These are phyloP conservation scores for Mycena pura DNA, from an alignment of 768 basidiomycete genomes.

Conservation along the genomic window DNA sequence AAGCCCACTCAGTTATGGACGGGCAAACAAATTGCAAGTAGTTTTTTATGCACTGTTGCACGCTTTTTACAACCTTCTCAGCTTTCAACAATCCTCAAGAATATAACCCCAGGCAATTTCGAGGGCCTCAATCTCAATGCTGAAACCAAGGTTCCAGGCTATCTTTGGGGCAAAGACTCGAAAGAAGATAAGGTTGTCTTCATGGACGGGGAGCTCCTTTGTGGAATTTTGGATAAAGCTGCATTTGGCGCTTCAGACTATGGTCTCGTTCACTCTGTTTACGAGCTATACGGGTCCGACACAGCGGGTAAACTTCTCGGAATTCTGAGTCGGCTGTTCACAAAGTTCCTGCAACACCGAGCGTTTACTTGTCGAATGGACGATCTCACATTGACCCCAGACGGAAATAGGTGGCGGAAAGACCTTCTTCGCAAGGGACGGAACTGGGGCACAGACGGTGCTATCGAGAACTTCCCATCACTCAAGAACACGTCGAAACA, in stretches of 20 bases:
- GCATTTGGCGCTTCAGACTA: constrained; percentile 96
- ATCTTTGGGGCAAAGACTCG: constrained; percentile 83
- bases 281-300: constrained; percentile 93
- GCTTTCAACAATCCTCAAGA: constrained; percentile 94
- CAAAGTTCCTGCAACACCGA: constrained; percentile 95
- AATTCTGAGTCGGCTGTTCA: constrained; percentile 91
- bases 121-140: constrained; percentile 85
- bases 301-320: constrained; percentile 91
- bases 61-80: constrained; percentile 35
- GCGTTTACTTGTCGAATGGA: constrained; percentile 99
- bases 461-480: constrained; percentile 90
- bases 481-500: constrained; percentile 55
- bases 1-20: constrained; percentile 94
- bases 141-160: constrained; percentile 88
- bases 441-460: constrained; percentile 83
- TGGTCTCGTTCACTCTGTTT: constrained; percentile 95
- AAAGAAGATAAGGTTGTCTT: constrained; percentile 88
- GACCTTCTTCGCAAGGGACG: constrained; percentile 71
- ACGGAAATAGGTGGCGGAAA: constrained; percentile 74
- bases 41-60: not conserved
- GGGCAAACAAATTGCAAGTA: constrained; percentile 91
- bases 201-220: constrained; percentile 91
- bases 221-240: constrained; percentile 95
- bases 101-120: constrained; percentile 83
- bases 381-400: constrained; percentile 87